A percentile compares a stretch with the other conserved stretches of the same genome.
These are phyloP conservation scores for Tympanopsis confertula DNA, from an alignment of 2,329 filamentous ascomycete species.

Conservation along the genomic window DNA sequence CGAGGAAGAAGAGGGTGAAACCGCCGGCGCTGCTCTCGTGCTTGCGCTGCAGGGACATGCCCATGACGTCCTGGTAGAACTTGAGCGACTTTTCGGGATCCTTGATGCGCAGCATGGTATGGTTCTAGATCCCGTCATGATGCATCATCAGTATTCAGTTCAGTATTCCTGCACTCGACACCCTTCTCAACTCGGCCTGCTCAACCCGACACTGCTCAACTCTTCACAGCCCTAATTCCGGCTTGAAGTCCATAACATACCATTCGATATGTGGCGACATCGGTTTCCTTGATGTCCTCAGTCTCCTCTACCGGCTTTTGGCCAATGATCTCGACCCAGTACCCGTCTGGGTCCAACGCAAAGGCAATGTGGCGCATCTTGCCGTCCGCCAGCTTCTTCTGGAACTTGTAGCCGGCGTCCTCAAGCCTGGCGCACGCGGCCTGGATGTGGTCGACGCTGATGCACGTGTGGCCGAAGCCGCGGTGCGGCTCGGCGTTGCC, in stretches of 20 bases:
- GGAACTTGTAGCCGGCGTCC: slow-evolving; percentile 81
- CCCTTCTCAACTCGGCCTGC: slow-evolving; percentile 2
- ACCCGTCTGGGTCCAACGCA: slow-evolving; percentile 74
- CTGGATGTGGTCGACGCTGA: slow-evolving; percentile 75
- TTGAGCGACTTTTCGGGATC: slow-evolving; percentile 61
- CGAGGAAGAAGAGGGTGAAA: slow-evolving; percentile 90
- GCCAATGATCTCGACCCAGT: slow-evolving; percentile 76
- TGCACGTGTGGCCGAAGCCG: slow-evolving; percentile 76
- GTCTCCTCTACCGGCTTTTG: slow-evolving; percentile 60
- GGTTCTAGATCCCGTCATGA: slow-evolving; percentile 41
- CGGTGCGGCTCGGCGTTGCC: slow-evolving; percentile 80
- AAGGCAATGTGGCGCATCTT: slow-evolving; percentile 84
- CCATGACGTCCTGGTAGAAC: slow-evolving; percentile 77
- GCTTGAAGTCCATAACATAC: slow-evolving; percentile 16
- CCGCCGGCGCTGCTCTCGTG: slow-evolving; percentile 56
- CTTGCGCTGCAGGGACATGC: slow-evolving; percentile 73
- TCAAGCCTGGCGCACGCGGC: slow-evolving; percentile 82
- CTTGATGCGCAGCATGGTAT: slow-evolving; percentile 93
- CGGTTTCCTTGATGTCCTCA: slow-evolving; percentile 60
- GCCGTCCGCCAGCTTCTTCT: slow-evolving; percentile 87
- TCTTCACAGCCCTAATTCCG: neutral
- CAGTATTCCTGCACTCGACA: too few relatives aligned
- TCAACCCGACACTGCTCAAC: neutral
- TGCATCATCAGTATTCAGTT: neutral
- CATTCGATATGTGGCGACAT: slow-evolving; percentile 65